Evolutionary conservation across 352 stramenopile genomes (phyloP).

Genomic region (Phytophthora syringae): DNA sequence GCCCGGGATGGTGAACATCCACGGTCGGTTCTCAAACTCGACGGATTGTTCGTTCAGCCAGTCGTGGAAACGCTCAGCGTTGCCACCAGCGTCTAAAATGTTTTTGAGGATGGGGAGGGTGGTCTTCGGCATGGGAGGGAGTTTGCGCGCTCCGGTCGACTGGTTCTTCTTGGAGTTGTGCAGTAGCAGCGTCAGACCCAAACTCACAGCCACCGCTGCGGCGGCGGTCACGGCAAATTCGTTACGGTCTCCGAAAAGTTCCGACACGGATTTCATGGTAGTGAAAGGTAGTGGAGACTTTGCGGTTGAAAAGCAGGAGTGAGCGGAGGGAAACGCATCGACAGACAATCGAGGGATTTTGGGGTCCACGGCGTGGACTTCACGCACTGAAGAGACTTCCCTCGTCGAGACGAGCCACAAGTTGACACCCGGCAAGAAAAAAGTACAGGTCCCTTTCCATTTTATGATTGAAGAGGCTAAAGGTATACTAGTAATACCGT

Average conservation of each 20-base stretch:
- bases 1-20: conserved; percentile 35
- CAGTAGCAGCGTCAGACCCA: conserved; percentile 25
- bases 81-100: conserved; percentile 20
- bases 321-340: background rate
- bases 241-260: conserved; percentile 6
- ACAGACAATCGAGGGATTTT: background rate
- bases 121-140: conserved; percentile 22
- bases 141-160: conserved; percentile 10
- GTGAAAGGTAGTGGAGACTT: conserved; percentile 1
- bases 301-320: background rate
- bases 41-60: conserved; percentile 43
- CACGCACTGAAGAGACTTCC: background rate
- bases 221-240: conserved; percentile 7
- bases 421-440: background rate
- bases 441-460: no score
- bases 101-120: conserved; percentile 44
- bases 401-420: conserved; percentile 1
- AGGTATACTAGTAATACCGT: no score
- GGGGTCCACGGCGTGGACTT: no score
- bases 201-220: conserved; percentile 14
- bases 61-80: conserved; percentile 44
- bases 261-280: conserved; percentile 11
- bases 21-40: conserved; percentile 36
- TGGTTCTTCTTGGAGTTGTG: conserved; percentile 22
- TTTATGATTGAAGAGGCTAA: no score